These are phyloP conservation scores for Oryza longistaminata DNA, from an alignment of 176 grass and related monocot genomes.

Conservation along the genomic window DNA sequence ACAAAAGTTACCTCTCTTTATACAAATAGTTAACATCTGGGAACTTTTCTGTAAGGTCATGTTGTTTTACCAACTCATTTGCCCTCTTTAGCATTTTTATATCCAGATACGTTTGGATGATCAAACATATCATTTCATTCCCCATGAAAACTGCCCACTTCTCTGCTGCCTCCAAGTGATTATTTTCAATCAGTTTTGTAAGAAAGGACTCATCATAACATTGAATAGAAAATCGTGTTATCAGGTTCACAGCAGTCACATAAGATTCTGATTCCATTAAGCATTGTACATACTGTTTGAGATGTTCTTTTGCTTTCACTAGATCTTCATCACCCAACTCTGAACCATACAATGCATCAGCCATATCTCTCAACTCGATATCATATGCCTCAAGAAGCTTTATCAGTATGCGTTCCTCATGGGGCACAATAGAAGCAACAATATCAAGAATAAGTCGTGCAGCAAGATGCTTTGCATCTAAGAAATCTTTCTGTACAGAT, in stretches of 20 bases:
- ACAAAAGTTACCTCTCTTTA: slow-evolving; percentile 78
- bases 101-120: slow-evolving; percentile 72
- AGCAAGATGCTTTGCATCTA: slow-evolving; percentile 73
- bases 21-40: slow-evolving; percentile 78
- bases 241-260: slow-evolving; percentile 64
- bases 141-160: slow-evolving; percentile 83
- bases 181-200: slow-evolving; percentile 62
- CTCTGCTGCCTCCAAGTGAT: slow-evolving; percentile 72
- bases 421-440: slow-evolving; percentile 57
- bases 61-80: slow-evolving; percentile 75
- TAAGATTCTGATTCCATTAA: slow-evolving; percentile 73
- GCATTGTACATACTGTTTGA: slow-evolving; percentile 43
- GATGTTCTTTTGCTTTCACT: slow-evolving; percentile 49
- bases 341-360: slow-evolving; percentile 55
- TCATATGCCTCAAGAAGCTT: slow-evolving; percentile 92
- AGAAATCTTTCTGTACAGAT: slow-evolving; percentile 59
- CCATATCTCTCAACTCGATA: slow-evolving; percentile 72
- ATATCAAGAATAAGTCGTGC: slow-evolving; percentile 63
- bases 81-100: slow-evolving; percentile 87
- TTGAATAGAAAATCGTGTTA: slow-evolving; percentile 70
- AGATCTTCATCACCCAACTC: slow-evolving; percentile 50
- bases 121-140: slow-evolving; percentile 59
- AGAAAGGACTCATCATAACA: slow-evolving; percentile 66
- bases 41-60: slow-evolving; percentile 76
- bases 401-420: slow-evolving; percentile 81